Conservation (phyloP, 345 rosid species). For the Ceriops zippeliana region DNA sequence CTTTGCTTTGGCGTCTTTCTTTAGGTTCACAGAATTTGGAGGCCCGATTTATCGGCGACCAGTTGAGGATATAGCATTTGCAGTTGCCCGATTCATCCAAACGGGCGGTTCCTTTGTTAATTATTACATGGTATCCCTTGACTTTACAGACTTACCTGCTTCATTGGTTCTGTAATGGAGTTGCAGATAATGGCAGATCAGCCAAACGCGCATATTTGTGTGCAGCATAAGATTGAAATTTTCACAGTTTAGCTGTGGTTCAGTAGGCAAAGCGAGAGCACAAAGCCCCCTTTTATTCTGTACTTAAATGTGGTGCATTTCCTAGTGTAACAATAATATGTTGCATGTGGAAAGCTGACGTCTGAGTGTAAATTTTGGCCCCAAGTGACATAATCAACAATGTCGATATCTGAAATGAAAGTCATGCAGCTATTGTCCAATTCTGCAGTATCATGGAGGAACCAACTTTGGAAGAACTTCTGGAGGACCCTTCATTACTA, state of each 20-base stretch:
- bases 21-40: conserved; percentile 30
- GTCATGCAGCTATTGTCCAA: neutral
- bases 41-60: conserved; percentile 29
- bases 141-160: neutral
- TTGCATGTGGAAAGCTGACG: neutral
- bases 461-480: conserved; percentile 29
- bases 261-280: conserved; percentile 2
- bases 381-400: neutral
- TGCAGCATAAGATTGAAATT: neutral
- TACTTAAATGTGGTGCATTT: neutral
- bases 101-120: conserved; percentile 32
- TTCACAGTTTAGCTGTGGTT: neutral
- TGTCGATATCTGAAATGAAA: neutral
- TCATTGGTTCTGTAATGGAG: neutral
- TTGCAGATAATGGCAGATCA: neutral
- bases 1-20: neutral
- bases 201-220: neutral
- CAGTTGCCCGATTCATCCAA: conserved; percentile 31
- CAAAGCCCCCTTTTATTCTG: conserved; percentile 3
- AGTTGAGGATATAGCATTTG: conserved; percentile 30
- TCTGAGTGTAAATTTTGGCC: neutral
- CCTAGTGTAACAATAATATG: neutral
- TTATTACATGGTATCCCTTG: conserved; percentile 29
- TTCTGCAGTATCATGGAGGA: conserved; percentile 29
- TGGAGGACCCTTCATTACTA: conserved; percentile 30